Percentiles rank a stretch among this genome's conserved stretches.
Evolutionary conservation across 495 filamentous ascomycete species (phyloP).

Genomic region (Penicillium waksmanii): DNA sequence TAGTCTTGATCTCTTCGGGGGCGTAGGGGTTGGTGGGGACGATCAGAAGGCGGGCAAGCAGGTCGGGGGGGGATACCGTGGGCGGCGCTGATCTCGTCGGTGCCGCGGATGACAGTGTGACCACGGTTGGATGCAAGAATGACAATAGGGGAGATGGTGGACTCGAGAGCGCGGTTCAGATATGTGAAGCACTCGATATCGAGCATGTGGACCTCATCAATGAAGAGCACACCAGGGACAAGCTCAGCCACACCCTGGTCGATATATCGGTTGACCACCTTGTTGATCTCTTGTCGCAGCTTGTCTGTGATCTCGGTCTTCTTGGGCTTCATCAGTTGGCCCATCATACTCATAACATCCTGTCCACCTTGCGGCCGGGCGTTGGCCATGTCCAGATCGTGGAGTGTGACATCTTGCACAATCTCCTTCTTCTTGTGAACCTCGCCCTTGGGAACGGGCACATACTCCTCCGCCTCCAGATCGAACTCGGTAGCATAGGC

Average conservation of each 20-base stretch:
- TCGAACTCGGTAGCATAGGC: conserved; percentile 98
- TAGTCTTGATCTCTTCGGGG: conserved; percentile 83
- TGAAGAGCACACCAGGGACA: conserved; percentile 95
- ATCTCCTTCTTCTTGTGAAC: conserved; percentile 99
- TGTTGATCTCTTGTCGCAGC: conserved; percentile 93
- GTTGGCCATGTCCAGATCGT: conserved; percentile 96
- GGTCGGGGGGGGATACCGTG: conserved; percentile 91
- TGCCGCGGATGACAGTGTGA: conserved; percentile 84
- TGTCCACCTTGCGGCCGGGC: conserved; percentile 93
- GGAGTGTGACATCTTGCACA: conserved; percentile 97
- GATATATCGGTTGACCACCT: conserved; percentile 97
- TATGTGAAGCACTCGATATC: conserved; percentile 99
- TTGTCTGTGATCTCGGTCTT: conserved; percentile 99
- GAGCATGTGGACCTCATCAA: conserved; percentile 99
- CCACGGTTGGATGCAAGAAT: conserved; percentile 97
- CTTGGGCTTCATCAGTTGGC: conserved; percentile 97
- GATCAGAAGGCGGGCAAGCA: conserved; percentile 90
- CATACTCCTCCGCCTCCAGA: conserved; percentile 97
- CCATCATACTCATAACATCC: conserved; percentile 99
- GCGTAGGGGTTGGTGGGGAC: conserved; percentile 89
- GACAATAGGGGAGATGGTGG: conserved; percentile 90
- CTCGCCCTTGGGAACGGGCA: conserved; percentile 96
- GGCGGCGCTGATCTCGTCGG: conserved; percentile 78
- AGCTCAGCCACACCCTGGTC: conserved; percentile 98
- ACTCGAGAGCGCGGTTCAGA: conserved; percentile 94